Base-by-base conservation (phyloP, 2,329 filamentous ascomycete genomes). In the Lasiodiplodia citricola region DNA sequence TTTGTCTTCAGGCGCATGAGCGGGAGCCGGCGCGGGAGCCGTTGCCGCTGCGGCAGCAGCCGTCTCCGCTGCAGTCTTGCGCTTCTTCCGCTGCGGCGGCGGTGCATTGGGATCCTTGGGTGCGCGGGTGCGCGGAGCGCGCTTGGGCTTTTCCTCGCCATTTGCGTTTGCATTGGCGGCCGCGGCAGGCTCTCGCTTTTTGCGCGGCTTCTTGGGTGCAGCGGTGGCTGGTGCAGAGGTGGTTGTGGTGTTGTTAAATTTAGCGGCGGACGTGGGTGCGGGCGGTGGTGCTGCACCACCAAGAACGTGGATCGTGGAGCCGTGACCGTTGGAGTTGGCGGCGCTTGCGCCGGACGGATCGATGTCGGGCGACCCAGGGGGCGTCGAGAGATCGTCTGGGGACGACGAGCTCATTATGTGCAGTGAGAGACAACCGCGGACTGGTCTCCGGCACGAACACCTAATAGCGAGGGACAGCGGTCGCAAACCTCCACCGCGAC, bases 51-150 rank as follows among this genome's bases (percentile, higher is more conserved):
- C 57, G 57, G 55, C 58, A 54, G 68, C 64, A 56, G 62, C 50
- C 35, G 58, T 51, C 28, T 56, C 50, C 38, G 66, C 66, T 38
- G 66, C 66, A 38, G 21, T 67, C 73, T 79, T 79, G 75, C 82
- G 77, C 73, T 83, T 82, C 79, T 84, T 88, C 73, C 87, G 85
- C 69, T 84, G 78, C 56, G 77, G 74, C 38, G 80, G 77, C 3
- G 79, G 75, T 44, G 76, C 74, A 75, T 73, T 76, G 80, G 85
- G 70, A 82, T 87, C 75, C 85, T 91, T 74, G 60, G 81, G 78
- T 67, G 82, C 80, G 35, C 77, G 75, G 21, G 81, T 77, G 73
- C 83, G 84, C 68, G 83, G 79, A 47, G 82, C 74, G 73, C 83
- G 84, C 71, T 80, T 80, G 3, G 80, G 75, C 70, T 82, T 82